Evolutionary conservation across 2,329 filamentous ascomycete species (phyloP).

Genomic region (Microsporum audouinii): DNA sequence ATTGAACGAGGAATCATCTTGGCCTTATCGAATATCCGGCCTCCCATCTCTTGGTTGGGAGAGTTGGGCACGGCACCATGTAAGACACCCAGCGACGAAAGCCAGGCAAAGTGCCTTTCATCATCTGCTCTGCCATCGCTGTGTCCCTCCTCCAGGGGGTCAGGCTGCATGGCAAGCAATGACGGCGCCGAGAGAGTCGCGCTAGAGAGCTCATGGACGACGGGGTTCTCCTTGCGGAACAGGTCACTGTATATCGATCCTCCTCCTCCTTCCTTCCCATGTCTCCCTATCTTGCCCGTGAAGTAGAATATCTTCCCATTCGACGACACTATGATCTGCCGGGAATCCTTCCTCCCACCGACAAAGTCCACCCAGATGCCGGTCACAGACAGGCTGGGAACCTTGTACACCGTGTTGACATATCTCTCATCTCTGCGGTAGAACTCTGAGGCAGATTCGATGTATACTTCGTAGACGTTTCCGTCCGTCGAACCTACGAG

Average conservation of each 20-base stretch:
- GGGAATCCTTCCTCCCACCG: slow-evolving; percentile 54
- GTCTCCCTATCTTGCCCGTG: slow-evolving; percentile 61
- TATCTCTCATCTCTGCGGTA: slow-evolving; percentile 93
- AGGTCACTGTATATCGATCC: slow-evolving; percentile 76
- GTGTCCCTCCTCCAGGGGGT: slow-evolving; percentile 52
- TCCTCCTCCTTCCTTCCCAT: slow-evolving; percentile 65
- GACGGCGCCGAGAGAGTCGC: slow-evolving; percentile 51
- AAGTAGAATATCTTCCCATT: slow-evolving; percentile 69
- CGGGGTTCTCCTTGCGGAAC: slow-evolving; percentile 76
- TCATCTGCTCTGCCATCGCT: slow-evolving; percentile 42
- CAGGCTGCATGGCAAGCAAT: slow-evolving; percentile 63
- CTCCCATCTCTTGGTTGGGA: slow-evolving; percentile 54
- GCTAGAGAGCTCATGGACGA: slow-evolving; percentile 57
- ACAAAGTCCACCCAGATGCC: slow-evolving; percentile 76
- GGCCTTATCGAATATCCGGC: slow-evolving; percentile 64
- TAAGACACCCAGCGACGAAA: slow-evolving; percentile 74
- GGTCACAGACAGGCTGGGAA: slow-evolving; percentile 70
- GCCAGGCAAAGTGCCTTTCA: slow-evolving; percentile 69
- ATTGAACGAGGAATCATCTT: slow-evolving; percentile 65
- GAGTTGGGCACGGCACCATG: slow-evolving; percentile 65
- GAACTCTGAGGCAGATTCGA: slow-evolving; percentile 89
- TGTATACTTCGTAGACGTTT: slow-evolving; percentile 86
- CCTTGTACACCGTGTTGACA: slow-evolving; percentile 68
- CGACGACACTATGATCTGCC: slow-evolving; percentile 70
- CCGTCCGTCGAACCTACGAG: slow-evolving; percentile 85